Evolutionary conservation across 2,329 filamentous ascomycete species (phyloP).

Genomic region (Penicillium sp.): DNA sequence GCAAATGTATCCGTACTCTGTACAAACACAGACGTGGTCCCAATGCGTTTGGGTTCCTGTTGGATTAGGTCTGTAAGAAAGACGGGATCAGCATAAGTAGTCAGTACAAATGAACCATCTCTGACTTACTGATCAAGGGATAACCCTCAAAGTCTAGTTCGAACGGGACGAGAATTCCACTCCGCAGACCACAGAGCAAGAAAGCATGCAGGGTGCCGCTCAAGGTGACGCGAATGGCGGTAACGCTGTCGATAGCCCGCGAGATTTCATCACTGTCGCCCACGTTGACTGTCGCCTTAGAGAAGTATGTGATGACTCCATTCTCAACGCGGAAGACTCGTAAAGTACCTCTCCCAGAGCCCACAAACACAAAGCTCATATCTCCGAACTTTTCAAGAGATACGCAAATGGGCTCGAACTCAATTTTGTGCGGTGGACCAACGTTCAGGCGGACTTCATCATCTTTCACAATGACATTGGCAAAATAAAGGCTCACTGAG

Average conservation of each 20-base stretch:
- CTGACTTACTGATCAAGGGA: constrained; percentile 31
- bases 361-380: constrained; percentile 35
- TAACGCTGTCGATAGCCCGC: constrained; percentile 35
- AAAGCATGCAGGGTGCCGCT: constrained; percentile 15
- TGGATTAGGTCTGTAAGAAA: constrained; percentile 13
- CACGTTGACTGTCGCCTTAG: constrained; percentile 25
- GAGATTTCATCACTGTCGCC: constrained; percentile 27
- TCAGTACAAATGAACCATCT: background rate
- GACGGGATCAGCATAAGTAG: background rate
- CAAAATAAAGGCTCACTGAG: constrained; percentile 28
- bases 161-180: constrained; percentile 42
- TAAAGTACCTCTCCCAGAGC: constrained; percentile 38
- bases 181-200: constrained; percentile 46
- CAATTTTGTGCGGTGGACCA: constrained; percentile 22
- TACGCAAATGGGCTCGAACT: constrained; percentile 38
- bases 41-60: constrained; percentile 28
- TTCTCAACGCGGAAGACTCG: constrained; percentile 28
- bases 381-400: constrained; percentile 28
- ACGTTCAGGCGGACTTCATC: constrained; percentile 20
- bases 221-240: constrained; percentile 21
- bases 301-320: constrained; percentile 20
- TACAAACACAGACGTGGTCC: constrained; percentile 37
- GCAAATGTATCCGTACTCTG: constrained; percentile 29
- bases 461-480: constrained; percentile 18
- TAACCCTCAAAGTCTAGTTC: constrained; percentile 24